Conservation (phyloP, 768 basidiomycete genomes). For the Xerocomellus dryophilus region DNA sequence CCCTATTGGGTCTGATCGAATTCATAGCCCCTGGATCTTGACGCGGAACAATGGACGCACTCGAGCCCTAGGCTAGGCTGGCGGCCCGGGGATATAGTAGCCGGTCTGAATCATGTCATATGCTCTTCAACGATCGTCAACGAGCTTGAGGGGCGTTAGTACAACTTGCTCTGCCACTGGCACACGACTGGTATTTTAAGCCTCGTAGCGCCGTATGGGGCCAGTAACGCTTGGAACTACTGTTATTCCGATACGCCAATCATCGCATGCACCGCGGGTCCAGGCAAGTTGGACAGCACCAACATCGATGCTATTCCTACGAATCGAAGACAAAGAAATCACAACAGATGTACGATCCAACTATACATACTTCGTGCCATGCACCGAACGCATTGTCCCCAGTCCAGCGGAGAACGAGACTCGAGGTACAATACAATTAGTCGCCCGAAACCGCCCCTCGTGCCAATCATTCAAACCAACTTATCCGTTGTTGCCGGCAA, state of each 20-base stretch:
- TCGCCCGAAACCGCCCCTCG: not conserved
- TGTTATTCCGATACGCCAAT: no score
- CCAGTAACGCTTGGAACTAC: no score
- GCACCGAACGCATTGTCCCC: constrained; percentile 4
- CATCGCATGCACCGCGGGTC: not conserved
- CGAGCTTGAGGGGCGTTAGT: no score
- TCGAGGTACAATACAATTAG: constrained; percentile 9
- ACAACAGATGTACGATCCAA: constrained; percentile 30
- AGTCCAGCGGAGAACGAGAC: constrained; percentile 16
- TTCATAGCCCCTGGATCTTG: no score
- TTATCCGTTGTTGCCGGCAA: constrained; percentile 26
- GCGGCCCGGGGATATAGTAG: no score
- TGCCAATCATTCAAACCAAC: not conserved
- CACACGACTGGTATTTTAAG: no score
- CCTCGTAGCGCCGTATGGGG: no score
- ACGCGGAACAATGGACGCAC: no score
- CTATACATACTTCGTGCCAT: constrained; percentile 19
- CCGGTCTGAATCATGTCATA: no score
- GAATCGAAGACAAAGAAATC: constrained; percentile 18
- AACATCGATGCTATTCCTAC: constrained; percentile 1
- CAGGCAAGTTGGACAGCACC: not conserved
- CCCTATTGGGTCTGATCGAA: not conserved
- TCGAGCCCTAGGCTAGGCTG: no score
- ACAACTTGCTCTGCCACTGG: no score
- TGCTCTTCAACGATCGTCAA: no score